Evolutionary conservation across 371 early-diverging fungal species (phyloP).

Genomic region (Haplosporangium sp.): DNA sequence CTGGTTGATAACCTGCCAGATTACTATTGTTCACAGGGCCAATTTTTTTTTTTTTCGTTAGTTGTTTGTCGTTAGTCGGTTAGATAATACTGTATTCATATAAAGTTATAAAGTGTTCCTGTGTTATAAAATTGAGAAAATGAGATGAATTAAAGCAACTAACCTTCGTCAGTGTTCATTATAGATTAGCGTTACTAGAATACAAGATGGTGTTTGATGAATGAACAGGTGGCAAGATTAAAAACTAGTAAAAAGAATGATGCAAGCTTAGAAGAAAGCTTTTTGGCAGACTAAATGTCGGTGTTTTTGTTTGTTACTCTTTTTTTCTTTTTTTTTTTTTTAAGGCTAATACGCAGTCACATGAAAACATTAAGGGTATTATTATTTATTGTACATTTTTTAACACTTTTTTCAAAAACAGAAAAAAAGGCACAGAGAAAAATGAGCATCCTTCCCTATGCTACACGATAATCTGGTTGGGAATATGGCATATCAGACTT

Average conservation of each 20-base stretch:
- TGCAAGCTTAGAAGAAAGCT: not conserved
- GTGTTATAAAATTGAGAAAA: not conserved
- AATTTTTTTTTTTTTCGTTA: too few relatives aligned
- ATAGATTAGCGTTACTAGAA: slow-evolving; percentile 1
- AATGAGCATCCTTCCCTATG: too few relatives aligned
- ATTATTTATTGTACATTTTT: not conserved
- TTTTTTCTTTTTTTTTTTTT: slow-evolving; percentile 19
- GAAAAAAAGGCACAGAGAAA: too few relatives aligned
- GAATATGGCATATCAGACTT: not conserved
- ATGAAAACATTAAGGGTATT: not conserved
- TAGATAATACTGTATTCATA: not conserved
- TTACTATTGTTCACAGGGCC: slow-evolving; percentile 60
- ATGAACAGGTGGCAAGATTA: slow-evolving; percentile 15
- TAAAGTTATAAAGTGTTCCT: not conserved
- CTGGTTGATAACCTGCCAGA: slow-evolving; percentile 94
- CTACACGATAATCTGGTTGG: not conserved
- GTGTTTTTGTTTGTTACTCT: slow-evolving; percentile 5
- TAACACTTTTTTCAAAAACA: too few relatives aligned
- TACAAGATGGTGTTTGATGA: not conserved
- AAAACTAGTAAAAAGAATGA: slow-evolving; percentile 6
- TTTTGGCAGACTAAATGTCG: not conserved
- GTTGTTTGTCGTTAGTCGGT: too few relatives aligned
- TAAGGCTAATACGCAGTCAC: not conserved
- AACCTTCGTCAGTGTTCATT: slow-evolving; percentile 69
- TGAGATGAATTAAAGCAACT: not conserved